Evolutionary conservation across 2,329 filamentous ascomycete species (phyloP).

Genomic region (Huntiella savannae): DNA sequence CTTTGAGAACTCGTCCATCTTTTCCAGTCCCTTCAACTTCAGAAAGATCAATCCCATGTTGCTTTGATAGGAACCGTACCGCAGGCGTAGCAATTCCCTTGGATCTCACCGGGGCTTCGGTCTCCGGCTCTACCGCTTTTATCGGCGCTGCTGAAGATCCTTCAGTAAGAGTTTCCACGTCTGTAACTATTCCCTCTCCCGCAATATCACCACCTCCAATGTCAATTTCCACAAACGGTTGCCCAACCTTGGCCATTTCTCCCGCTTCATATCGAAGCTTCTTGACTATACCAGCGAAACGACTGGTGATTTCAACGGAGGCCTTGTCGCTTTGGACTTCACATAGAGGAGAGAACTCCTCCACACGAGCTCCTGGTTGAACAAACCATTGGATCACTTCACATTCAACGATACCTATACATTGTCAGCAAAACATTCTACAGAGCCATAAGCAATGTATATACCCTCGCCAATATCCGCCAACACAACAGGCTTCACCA

Average conservation of each 20-base stretch:
- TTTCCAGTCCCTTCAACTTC: constrained; percentile 71
- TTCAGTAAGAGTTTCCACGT: constrained; percentile 4
- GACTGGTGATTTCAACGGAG: constrained; percentile 75
- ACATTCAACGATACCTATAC: constrained; percentile 80
- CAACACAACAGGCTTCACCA: constrained; percentile 61
- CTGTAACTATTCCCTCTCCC: not conserved
- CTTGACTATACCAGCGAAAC: constrained; percentile 88
- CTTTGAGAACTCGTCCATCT: constrained; percentile 80
- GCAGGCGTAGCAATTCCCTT: constrained; percentile 77
- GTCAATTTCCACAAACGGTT: constrained; percentile 88
- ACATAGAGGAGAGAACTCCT: constrained; percentile 95
- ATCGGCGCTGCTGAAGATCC: constrained; percentile 16
- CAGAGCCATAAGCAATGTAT: constrained; percentile 12
- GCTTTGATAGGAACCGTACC: constrained; percentile 71
- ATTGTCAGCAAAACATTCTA: not conserved
- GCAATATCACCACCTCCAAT: constrained; percentile 50
- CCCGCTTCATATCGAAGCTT: constrained; percentile 90
- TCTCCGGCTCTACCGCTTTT: constrained; percentile 14
- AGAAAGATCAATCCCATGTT: constrained; percentile 57
- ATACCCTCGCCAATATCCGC: constrained; percentile 74
- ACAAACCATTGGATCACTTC: constrained; percentile 99
- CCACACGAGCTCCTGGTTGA: constrained; percentile 80
- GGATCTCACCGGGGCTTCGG: constrained; percentile 29
- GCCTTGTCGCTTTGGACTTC: constrained; percentile 98
- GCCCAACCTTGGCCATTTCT: constrained; percentile 89